phyloP scores from a whole-genome alignment of 2,329 filamentous ascomycete species.

The Epichloe aotearoae region DNA sequence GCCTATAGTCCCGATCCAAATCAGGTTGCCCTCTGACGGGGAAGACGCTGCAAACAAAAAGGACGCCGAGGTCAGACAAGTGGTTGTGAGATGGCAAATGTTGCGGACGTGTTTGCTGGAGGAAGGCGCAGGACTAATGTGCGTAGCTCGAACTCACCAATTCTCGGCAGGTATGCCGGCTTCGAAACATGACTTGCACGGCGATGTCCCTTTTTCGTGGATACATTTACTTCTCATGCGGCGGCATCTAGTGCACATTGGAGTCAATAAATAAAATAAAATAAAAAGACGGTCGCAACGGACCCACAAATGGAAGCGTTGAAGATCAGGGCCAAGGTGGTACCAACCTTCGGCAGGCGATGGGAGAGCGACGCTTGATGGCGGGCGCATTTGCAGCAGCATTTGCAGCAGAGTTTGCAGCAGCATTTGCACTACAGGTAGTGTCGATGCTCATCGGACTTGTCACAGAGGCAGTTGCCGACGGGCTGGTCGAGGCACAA shows the following conservation, averaged over 20 bases:
- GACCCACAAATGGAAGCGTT: too few species aligned
- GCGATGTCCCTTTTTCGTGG: slow-evolving; percentile 31
- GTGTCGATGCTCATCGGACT: slow-evolving; percentile 2
- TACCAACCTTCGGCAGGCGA: slow-evolving; percentile 38
- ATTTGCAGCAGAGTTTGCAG: slow-evolving; percentile 1
- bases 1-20: slow-evolving; percentile 41
- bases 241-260: slow-evolving; percentile 29
- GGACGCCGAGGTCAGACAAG: not conserved
- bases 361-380: slow-evolving; percentile 36
- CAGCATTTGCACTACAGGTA: not conserved
- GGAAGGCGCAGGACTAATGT: not conserved
- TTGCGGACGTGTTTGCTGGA: too few species aligned
- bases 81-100: not conserved
- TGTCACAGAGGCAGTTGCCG: not conserved
- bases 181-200: slow-evolving; percentile 38
- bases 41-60: slow-evolving; percentile 28
- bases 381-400: slow-evolving; percentile 6
- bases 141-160: slow-evolving; percentile 28
- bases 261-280: too few species aligned
- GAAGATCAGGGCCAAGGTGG: not conserved
- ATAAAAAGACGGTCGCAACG: too few species aligned
- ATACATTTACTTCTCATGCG: slow-evolving; percentile 44
- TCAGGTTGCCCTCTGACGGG: slow-evolving; percentile 39
- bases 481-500: slow-evolving; percentile 2
- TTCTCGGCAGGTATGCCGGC: slow-evolving; percentile 34